Percentiles rank a stretch among this genome's conserved stretches.
These are phyloP conservation scores for Spizellomyces sp. DNA, from an alignment of 192 early-diverging fungal species.

Conservation along the genomic window DNA sequence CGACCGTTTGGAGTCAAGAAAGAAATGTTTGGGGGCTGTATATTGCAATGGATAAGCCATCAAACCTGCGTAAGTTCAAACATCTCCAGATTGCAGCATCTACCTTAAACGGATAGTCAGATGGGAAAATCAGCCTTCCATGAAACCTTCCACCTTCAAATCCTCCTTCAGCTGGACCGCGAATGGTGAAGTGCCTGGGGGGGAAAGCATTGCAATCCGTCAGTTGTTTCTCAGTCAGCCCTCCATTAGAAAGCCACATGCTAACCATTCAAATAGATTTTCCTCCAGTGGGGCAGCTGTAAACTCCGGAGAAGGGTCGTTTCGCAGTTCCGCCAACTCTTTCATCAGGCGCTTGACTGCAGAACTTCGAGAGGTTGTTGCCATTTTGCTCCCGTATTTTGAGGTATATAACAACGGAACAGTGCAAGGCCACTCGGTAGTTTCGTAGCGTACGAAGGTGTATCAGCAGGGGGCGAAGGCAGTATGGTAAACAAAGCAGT, in stretches of 20 bases:
- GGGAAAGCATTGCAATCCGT: not conserved
- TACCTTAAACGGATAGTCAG: slow-evolving; percentile 91
- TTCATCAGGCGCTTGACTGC: slow-evolving; percentile 83
- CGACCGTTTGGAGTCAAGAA: slow-evolving; percentile 68
- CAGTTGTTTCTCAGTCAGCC: not conserved
- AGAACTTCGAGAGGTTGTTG: slow-evolving; percentile 24
- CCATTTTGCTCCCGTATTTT: too few species aligned
- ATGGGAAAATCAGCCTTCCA: slow-evolving; percentile 88
- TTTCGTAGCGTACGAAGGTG: too few species aligned
- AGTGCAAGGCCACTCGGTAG: too few species aligned
- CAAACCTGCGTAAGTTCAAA: not conserved
- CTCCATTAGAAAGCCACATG: not conserved
- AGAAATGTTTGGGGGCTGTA: slow-evolving; percentile 51
- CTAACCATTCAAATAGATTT: slow-evolving; percentile 90
- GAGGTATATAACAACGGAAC: too few species aligned
- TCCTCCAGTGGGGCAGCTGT: slow-evolving; percentile 77
- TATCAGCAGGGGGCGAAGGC: too few species aligned
- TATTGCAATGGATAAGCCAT: not conserved
- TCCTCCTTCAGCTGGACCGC: slow-evolving; percentile 83
- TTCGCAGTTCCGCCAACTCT: slow-evolving; percentile 71
- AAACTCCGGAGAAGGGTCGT: slow-evolving; percentile 73
- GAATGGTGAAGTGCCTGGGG: slow-evolving; percentile 82
- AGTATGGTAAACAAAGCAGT: too few species aligned
- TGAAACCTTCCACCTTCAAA: slow-evolving; percentile 91
- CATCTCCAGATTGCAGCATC: not conserved